These are phyloP conservation scores for Draba incana DNA, from an alignment of 345 rosid genomes.

Conservation along the genomic window DNA sequence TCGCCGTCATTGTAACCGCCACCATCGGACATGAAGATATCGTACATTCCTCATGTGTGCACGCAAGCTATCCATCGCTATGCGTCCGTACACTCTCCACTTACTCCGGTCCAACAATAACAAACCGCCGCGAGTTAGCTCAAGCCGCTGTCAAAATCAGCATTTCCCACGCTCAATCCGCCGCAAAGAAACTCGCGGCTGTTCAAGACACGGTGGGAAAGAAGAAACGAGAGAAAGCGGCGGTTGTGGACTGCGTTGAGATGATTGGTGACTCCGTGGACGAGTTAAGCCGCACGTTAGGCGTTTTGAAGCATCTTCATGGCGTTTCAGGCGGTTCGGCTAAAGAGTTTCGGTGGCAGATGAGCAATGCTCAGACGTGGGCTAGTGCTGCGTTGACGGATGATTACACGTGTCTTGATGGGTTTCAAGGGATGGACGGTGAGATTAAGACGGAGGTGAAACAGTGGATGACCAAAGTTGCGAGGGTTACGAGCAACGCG, in stretches of 20 bases:
- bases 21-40: constrained; percentile 46
- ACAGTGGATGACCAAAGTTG: constrained; percentile 58
- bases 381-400: constrained; percentile 82
- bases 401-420: constrained; percentile 90
- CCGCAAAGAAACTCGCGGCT: constrained; percentile 43
- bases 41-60: constrained; percentile 63
- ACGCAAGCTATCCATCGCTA: constrained; percentile 74
- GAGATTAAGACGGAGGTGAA: constrained; percentile 51
- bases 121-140: constrained; percentile 66
- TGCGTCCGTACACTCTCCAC: constrained; percentile 73
- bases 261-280: constrained; percentile 72
- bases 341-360: constrained; percentile 60
- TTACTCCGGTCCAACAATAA: constrained; percentile 67
- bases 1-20: constrained; percentile 29
- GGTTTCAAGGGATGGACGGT: constrained; percentile 56
- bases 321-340: constrained; percentile 15
- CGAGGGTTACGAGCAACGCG: constrained; percentile 83
- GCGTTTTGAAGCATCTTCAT: constrained; percentile 58
- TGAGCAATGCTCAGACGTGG: constrained; percentile 87
- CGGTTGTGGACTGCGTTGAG: constrained; percentile 74
- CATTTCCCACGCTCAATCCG: constrained; percentile 51
- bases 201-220: constrained; percentile 33
- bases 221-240: constrained; percentile 50
- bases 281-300: constrained; percentile 57
- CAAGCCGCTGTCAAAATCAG: constrained; percentile 72